These are phyloP conservation scores for Gastrolobium villosum DNA, from an alignment of 306 rosid species.

Conservation along the genomic window DNA sequence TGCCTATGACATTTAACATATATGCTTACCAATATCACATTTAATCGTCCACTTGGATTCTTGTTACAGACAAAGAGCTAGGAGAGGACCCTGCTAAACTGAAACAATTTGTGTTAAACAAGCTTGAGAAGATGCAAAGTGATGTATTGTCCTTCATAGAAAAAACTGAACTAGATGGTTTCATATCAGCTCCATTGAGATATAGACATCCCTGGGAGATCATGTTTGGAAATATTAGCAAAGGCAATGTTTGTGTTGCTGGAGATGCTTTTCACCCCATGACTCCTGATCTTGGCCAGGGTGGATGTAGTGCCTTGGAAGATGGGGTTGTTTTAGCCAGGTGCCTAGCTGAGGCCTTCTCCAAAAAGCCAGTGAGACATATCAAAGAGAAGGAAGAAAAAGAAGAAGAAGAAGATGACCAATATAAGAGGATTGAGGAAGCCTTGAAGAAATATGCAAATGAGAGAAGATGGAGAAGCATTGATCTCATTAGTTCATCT, in stretches of 20 bases:
- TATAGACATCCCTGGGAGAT: constrained; percentile 69
- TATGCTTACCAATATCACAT: not conserved
- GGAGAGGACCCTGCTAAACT: constrained; percentile 45
- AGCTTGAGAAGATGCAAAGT: constrained; percentile 60
- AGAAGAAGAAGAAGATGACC: constrained; percentile 41
- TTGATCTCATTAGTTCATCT: constrained; percentile 53
- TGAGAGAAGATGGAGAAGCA: constrained; percentile 73
- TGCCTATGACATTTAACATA: not conserved
- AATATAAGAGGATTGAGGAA: constrained; percentile 51
- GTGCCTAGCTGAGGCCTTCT: constrained; percentile 60
- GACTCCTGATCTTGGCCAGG: constrained; percentile 74
- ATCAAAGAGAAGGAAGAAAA: not conserved
- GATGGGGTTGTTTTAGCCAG: constrained; percentile 73
- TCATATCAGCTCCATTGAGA: constrained; percentile 53
- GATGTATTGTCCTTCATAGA: constrained; percentile 48
- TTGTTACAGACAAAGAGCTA: constrained; percentile 55
- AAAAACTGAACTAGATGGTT: constrained; percentile 47
- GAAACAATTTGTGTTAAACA: constrained; percentile 59
- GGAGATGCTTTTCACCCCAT: constrained; percentile 74
- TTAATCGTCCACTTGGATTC: not conserved
- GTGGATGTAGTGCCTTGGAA: constrained; percentile 66
- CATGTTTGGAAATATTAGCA: constrained; percentile 60
- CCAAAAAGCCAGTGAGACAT: not conserved
- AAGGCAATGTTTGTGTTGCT: constrained; percentile 71
- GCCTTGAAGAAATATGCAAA: constrained; percentile 63